Evolutionary conservation across 208 protist genomes (phyloP), one percentile per base, ranked within the genome.

Genomic region (Lotmaria passim): DNA sequence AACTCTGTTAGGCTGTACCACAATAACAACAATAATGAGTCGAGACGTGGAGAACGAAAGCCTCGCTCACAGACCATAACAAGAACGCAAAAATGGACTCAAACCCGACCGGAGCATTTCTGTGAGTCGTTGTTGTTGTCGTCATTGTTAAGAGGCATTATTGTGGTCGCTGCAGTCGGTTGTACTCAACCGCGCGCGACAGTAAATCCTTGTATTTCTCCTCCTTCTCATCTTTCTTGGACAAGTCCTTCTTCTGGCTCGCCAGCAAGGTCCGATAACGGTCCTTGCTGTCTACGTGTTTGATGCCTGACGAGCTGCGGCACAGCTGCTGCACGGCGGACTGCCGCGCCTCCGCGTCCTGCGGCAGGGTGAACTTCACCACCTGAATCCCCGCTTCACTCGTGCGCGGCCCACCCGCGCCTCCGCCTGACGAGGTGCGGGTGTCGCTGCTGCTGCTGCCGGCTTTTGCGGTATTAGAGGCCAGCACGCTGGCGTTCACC

Each of bases 301-400:
- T 80, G 39, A 50, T 43, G 7, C 86, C 86, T 6, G 73, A 38
- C 2, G 70, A 31, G 48, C 75, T 89, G 38, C 67, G 65, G 33
- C 74, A 73, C 33, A 94, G 78, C 69, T 92, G 89, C 56, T 66
- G 71, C 39, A 94, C 76, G n/a, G 83, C 89, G 53, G 83, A 83
- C 33, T 81, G 73, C 61, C 82, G 75, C 23, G 86, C 89, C 56
- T 79, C 66, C 24, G 61, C 48, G 7, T 86, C 79, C 1, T 52
- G 34, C 8, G 89, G 89, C 59, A 94, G 39, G 10, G 79, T 91
- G 38, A 94, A 85, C 51, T 81, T 79, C 38, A 88, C 69, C 12
- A 94, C 89, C 24, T 89, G 80, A 65, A 94, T 94, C 17, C 71
- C 55, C 15, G 58, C n/a, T 2, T 4, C 28, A 33, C 28, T 23